These are phyloP conservation scores for Nicotiana tabacum DNA, from an alignment of 257 asterid species.

Conservation along the genomic window DNA sequence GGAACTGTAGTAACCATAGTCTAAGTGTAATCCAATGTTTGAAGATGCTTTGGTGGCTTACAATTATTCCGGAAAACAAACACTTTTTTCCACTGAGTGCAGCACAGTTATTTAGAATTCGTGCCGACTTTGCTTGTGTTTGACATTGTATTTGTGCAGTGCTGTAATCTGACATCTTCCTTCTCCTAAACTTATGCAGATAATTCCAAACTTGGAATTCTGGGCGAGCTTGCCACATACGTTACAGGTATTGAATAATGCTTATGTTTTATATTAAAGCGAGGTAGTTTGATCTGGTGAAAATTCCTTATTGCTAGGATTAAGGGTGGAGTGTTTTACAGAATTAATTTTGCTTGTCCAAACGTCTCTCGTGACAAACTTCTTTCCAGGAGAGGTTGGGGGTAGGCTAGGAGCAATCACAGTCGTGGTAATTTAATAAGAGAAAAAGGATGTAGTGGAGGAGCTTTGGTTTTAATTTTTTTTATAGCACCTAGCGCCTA, in stretches of 20 bases:
- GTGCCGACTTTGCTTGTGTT: not conserved
- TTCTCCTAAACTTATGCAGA: conserved; percentile 33
- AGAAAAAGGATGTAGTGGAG: not conserved
- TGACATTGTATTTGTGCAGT: not conserved
- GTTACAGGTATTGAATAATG: conserved; percentile 51
- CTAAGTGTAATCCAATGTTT: not conserved
- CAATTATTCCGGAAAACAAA: not conserved
- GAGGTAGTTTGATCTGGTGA: not conserved
- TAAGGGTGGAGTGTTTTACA: not conserved
- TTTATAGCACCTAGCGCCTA: not conserved
- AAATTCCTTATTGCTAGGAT: not conserved
- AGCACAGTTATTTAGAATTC: not conserved
- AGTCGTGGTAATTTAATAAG: not conserved
- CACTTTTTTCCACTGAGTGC: not conserved
- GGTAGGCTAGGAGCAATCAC: not conserved
- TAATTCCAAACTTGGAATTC: conserved; percentile 83
- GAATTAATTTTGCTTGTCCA: not conserved
- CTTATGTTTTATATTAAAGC: not conserved
- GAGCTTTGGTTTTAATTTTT: not conserved
- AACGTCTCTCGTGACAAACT: not conserved
- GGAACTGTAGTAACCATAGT: not conserved
- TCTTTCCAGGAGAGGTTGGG: not conserved
- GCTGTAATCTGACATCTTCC: conserved; percentile 10
- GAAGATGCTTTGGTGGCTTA: not conserved
- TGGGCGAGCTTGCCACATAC: conserved; percentile 87